These are phyloP conservation scores for Nyctanthes arbortristis DNA, from an alignment of 257 asterid genomes.

Conservation along the genomic window DNA sequence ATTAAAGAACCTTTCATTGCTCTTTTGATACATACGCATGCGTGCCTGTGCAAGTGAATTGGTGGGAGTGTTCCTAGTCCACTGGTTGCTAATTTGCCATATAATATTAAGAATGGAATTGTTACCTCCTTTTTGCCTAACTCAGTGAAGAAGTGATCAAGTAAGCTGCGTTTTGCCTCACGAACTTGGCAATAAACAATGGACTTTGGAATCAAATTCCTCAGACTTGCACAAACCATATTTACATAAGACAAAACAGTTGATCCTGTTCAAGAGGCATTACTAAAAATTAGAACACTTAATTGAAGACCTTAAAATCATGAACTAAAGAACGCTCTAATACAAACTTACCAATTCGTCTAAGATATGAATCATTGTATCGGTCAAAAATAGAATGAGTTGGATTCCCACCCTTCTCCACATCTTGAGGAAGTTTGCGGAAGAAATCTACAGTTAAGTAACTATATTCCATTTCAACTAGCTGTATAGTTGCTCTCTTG, in stretches of 20 bases:
- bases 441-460: constrained; percentile 83
- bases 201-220: constrained; percentile 82
- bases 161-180: constrained; percentile 75
- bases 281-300: background rate
- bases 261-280: constrained; percentile 43
- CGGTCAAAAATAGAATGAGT: constrained; percentile 73
- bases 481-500: constrained; percentile 68
- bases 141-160: constrained; percentile 66
- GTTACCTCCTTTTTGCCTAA: constrained; percentile 72
- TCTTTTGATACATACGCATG: background rate
- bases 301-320: background rate
- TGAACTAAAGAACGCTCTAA: background rate
- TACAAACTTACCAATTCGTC: constrained; percentile 62
- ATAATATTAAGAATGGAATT: background rate
- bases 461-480: constrained; percentile 80
- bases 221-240: constrained; percentile 63
- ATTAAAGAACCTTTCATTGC: background rate
- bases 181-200: constrained; percentile 80
- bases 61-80: background rate
- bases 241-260: constrained; percentile 70
- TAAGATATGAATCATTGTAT: constrained; percentile 67
- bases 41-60: background rate
- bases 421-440: constrained; percentile 84
- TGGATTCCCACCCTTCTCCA: constrained; percentile 85
- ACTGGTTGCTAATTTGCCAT: background rate